A percentile compares a stretch with the other conserved stretches of the same genome.
Evolutionary conservation across 2,329 filamentous ascomycete genomes (phyloP).

Genomic region (Fonsecaea pugnacius): DNA sequence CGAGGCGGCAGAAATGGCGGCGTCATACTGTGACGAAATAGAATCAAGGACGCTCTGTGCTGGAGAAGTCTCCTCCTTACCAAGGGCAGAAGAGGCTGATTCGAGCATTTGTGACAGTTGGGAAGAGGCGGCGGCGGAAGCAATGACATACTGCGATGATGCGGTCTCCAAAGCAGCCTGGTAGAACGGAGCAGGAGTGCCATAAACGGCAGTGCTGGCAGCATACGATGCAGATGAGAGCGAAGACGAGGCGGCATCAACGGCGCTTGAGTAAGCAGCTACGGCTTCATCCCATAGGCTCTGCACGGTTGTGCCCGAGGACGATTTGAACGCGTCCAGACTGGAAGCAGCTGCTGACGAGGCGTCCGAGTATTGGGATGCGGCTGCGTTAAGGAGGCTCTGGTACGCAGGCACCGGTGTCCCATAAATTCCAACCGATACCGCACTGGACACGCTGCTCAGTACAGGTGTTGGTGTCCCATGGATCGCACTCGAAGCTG

Average conservation of each 20-base stretch:
- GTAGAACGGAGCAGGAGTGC: conserved; percentile 42
- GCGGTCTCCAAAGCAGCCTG: conserved; percentile 45
- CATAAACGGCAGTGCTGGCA: conserved; percentile 39
- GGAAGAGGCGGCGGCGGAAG: conserved; percentile 46
- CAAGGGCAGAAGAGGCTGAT: conserved; percentile 47
- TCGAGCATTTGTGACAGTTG: conserved; percentile 47
- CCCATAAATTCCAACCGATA: conserved; percentile 62
- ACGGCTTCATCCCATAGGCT: conserved; percentile 50
- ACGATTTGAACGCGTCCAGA: conserved; percentile 63
- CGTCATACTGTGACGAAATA: conserved; percentile 53
- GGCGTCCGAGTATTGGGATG: conserved; percentile 65
- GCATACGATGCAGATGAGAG: conserved; percentile 45
- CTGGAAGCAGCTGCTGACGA: conserved; percentile 62
- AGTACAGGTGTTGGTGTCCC: conserved; percentile 66
- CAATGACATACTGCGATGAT: conserved; percentile 44
- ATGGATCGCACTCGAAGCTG: conserved; percentile 72
- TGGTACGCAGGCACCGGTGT: conserved; percentile 50
- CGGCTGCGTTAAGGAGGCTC: conserved; percentile 45
- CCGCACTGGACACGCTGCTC: conserved; percentile 48
- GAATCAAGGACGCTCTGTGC: conserved; percentile 48
- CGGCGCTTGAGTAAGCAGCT: conserved; percentile 50
- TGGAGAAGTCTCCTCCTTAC: conserved; percentile 43
- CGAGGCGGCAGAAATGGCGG: conserved; percentile 52
- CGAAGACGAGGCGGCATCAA: conserved; percentile 51
- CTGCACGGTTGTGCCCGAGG: conserved; percentile 41